Conservation (phyloP, 345 rosid species). For the Linum lewisii region DNA sequence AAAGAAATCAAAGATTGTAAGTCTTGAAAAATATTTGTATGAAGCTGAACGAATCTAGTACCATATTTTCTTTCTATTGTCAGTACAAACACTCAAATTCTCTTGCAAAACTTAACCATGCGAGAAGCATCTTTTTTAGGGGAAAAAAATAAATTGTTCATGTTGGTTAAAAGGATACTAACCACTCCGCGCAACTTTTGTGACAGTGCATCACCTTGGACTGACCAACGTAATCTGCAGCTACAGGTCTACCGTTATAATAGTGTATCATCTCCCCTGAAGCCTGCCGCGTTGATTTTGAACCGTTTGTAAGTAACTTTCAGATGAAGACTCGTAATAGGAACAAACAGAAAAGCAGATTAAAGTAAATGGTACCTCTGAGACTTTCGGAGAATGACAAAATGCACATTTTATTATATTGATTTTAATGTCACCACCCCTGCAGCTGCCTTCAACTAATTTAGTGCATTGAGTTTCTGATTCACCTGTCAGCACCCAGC, state of each 20-base stretch:
- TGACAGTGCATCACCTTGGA: conserved; percentile 60
- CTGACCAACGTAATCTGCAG: conserved; percentile 44
- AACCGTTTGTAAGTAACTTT: conserved; percentile 8
- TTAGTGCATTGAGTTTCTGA: not conserved
- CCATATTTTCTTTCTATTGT: too few species aligned
- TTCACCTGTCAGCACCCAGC: too few species aligned
- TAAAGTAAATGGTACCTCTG: conserved; percentile 45
- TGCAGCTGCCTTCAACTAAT: conserved; percentile 29
- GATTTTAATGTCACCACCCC: conserved; percentile 11
- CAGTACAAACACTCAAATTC: too few species aligned
- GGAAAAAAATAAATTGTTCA: not conserved
- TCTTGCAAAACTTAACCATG: not conserved
- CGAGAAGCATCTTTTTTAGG: not conserved
- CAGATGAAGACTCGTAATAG: not conserved
- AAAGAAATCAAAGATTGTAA: not conserved
- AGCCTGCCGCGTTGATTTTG: conserved; percentile 33
- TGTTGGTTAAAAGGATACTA: conserved; percentile 15
- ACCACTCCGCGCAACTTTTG: conserved; percentile 87
- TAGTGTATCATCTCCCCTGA: conserved; percentile 83
- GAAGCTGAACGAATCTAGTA: too few species aligned
- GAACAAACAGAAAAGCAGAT: not conserved
- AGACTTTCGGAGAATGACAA: conserved; percentile 56
- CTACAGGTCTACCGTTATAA: conserved; percentile 50
- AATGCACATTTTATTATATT: conserved; percentile 44
- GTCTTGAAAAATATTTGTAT: not conserved